Evolutionary conservation across 73 alveolate genomes (phyloP).

Genomic region (Stentor coeruleus): DNA sequence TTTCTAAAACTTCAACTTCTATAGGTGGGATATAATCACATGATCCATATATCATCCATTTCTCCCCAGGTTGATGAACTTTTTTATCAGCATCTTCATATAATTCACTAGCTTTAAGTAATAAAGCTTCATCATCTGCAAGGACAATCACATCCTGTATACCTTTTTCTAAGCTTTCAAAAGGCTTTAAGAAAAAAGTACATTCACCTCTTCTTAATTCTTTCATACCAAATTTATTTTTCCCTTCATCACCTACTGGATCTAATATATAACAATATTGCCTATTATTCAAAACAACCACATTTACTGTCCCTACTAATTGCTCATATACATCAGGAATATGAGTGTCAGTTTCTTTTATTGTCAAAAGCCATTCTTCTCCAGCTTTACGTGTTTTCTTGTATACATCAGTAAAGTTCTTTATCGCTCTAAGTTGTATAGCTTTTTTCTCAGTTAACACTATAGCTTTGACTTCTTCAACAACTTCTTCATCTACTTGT

Average conservation of each 20-base stretch:
- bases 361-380: conserved; percentile 70
- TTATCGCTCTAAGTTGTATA: conserved; percentile 52
- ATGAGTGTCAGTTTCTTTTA: conserved; percentile 50
- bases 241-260: conserved; percentile 39
- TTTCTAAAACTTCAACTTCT: conserved; percentile 50
- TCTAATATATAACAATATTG: conserved; percentile 53
- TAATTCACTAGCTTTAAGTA: conserved; percentile 48
- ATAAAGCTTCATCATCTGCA: conserved; percentile 68
- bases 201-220: conserved; percentile 57
- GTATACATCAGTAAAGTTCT: conserved; percentile 59
- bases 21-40: conserved; percentile 59
- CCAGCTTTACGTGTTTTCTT: conserved; percentile 62
- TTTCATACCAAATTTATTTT: conserved; percentile 54
- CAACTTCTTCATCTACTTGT: conserved; percentile 47
- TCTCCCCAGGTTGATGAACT: conserved; percentile 45
- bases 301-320: conserved; percentile 32
- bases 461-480: conserved; percentile 38
- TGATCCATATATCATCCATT: conserved; percentile 72
- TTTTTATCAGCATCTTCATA: conserved; percentile 35
- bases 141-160: conserved; percentile 42
- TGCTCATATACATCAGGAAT: conserved; percentile 55
- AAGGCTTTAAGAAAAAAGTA: conserved; percentile 60
- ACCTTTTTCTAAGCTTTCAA: conserved; percentile 44
- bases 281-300: conserved; percentile 42
- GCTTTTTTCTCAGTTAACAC: conserved; percentile 50